A percentile compares a stretch with the other conserved stretches of the same genome.
Conservation (phyloP, 441 rosid genomes). For the Theobroma grandiflorum region DNA sequence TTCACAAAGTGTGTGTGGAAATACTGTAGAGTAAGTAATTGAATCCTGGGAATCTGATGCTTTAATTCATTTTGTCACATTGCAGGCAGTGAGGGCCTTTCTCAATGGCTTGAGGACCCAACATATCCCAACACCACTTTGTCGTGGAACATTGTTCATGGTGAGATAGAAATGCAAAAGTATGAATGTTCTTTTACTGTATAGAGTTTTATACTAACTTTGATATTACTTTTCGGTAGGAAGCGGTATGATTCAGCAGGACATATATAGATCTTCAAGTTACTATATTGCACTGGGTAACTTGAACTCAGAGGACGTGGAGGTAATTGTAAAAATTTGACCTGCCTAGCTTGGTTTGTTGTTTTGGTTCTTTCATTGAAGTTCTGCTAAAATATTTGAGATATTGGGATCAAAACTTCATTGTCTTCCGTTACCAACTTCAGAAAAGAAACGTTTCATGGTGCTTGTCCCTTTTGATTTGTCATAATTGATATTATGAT, state of each 20-base stretch:
- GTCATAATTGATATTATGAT: conserved; percentile 6
- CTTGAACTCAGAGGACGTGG: conserved; percentile 71
- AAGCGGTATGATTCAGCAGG: conserved; percentile 67
- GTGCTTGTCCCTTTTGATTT: background rate
- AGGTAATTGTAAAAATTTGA: conserved; percentile 54
- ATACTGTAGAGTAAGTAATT: conserved; percentile 15
- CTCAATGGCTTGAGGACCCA: conserved; percentile 87
- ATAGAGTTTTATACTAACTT: conserved; percentile 24
- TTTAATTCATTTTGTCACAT: conserved; percentile 21
- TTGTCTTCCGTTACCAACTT: conserved; percentile 3
- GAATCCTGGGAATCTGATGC: background rate
- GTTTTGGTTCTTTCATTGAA: background rate
- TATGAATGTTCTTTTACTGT: conserved; percentile 22
- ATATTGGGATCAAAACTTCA: background rate
- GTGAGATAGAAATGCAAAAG: conserved; percentile 46
- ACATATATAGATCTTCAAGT: conserved; percentile 68
- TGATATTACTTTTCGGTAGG: conserved; percentile 51
- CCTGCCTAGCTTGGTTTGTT: conserved; percentile 27
- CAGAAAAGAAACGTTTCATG: conserved; percentile 5
- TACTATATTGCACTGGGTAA: conserved; percentile 90
- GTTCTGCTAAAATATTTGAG: conserved; percentile 14
- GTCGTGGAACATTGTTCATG: conserved; percentile 86
- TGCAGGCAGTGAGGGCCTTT: conserved; percentile 85
- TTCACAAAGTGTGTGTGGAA: background rate
- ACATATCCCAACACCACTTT: conserved; percentile 85